These are phyloP conservation scores for Lactarius hatsudake DNA, from an alignment of 768 basidiomycete genomes.

Conservation along the genomic window DNA sequence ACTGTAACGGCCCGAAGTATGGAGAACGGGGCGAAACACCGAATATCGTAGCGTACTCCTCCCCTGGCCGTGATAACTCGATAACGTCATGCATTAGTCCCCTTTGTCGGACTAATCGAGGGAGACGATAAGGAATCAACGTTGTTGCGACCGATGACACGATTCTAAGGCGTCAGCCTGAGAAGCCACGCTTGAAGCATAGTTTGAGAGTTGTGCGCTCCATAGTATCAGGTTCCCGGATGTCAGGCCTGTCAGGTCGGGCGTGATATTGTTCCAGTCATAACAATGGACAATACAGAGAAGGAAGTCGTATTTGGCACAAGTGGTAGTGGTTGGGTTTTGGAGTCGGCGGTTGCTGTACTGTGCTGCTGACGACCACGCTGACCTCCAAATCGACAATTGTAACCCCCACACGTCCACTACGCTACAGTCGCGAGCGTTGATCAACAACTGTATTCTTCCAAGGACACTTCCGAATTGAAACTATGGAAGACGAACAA, in stretches of 20 bases:
- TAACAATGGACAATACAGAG: too few relatives aligned
- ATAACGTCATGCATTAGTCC: background rate
- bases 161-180: background rate
- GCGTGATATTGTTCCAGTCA: too few relatives aligned
- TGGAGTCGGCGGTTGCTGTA: too few relatives aligned
- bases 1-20: background rate
- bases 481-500: conserved; percentile 60
- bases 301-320: too few relatives aligned
- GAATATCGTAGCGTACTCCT: background rate
- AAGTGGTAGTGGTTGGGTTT: too few relatives aligned
- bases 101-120: background rate
- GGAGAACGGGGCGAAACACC: background rate
- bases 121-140: background rate
- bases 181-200: background rate
- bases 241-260: background rate
- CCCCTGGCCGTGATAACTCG: background rate
- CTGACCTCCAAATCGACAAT: background rate
- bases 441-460: background rate
- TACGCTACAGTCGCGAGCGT: background rate
- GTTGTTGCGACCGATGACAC: background rate
- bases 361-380: too few relatives aligned
- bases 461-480: background rate
- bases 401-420: too few relatives aligned
- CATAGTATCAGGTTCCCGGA: background rate
- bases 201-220: background rate